These are phyloP conservation scores for Aspergillus taichungensis DNA, from an alignment of 495 filamentous ascomycete genomes.

Conservation along the genomic window DNA sequence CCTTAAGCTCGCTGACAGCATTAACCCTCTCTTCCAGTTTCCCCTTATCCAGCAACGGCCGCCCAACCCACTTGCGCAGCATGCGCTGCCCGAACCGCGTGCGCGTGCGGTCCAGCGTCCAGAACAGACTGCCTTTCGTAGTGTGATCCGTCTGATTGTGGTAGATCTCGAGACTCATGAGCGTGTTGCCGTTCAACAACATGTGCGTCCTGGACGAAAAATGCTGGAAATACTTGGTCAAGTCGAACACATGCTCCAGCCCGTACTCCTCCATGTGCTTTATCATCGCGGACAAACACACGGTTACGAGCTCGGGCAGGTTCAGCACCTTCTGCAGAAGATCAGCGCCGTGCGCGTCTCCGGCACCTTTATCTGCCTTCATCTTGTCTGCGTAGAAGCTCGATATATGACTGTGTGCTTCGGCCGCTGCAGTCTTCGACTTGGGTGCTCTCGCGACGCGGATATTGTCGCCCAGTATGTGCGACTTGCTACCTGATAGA, in stretches of 20 bases:
- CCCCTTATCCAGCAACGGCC: slow-evolving; percentile 72
- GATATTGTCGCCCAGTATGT: slow-evolving; percentile 85
- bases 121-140: slow-evolving; percentile 84
- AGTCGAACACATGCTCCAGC: slow-evolving; percentile 89
- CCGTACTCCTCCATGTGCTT: slow-evolving; percentile 89
- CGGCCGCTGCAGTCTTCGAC: slow-evolving; percentile 72
- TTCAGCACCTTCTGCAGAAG: slow-evolving; percentile 81
- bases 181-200: slow-evolving; percentile 90
- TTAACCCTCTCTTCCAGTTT: slow-evolving; percentile 74
- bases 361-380: slow-evolving; percentile 45
- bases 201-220: slow-evolving; percentile 94
- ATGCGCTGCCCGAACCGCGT: slow-evolving; percentile 85
- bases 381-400: slow-evolving; percentile 90
- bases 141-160: slow-evolving; percentile 86
- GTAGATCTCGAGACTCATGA: slow-evolving; percentile 92
- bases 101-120: slow-evolving; percentile 87
- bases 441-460: slow-evolving; percentile 71
- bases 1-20: slow-evolving; percentile 83
- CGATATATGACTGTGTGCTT: slow-evolving; percentile 81
- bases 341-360: slow-evolving; percentile 41
- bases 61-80: slow-evolving; percentile 89
- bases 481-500: slow-evolving; percentile 78
- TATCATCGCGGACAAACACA: slow-evolving; percentile 96
- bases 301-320: slow-evolving; percentile 75
- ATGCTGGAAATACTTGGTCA: slow-evolving; percentile 96